These are phyloP conservation scores for Rubroshorea leprosula DNA, from an alignment of 345 rosid species.

Conservation along the genomic window DNA sequence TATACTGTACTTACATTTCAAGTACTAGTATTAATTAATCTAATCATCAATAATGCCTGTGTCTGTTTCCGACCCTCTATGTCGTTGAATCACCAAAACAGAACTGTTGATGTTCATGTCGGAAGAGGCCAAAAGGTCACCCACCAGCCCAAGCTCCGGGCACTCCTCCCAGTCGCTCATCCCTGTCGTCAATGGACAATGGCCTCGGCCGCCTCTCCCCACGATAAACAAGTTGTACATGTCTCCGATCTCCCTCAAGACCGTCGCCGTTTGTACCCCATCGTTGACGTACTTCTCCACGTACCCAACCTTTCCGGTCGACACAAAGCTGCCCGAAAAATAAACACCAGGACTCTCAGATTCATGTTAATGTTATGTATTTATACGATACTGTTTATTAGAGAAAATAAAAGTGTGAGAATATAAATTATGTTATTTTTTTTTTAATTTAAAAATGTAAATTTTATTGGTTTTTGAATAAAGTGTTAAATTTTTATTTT, in stretches of 20 bases:
- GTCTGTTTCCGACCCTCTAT: slow-evolving; percentile 14
- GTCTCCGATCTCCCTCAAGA: slow-evolving; percentile 42
- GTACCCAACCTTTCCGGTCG: slow-evolving; percentile 51
- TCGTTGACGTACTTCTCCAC: slow-evolving; percentile 42
- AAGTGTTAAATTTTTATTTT: no score
- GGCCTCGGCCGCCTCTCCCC: slow-evolving; percentile 50
- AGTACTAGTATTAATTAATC: no score
- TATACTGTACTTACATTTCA: no score
- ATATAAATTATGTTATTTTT: no score
- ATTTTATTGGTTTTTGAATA: no score
- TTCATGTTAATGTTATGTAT: no score
- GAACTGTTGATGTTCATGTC: slow-evolving; percentile 49
- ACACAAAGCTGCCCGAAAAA: slow-evolving; percentile 36
- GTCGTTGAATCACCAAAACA: slow-evolving; percentile 68
- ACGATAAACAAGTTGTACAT: slow-evolving; percentile 58
- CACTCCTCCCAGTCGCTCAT: slow-evolving; percentile 95
- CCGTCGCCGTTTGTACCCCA: slow-evolving; percentile 40
- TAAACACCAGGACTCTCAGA: neutral
- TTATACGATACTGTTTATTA: no score
- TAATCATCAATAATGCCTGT: neutral
- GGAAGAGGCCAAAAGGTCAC: slow-evolving; percentile 65
- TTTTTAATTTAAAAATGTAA: no score
- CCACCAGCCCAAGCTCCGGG: slow-evolving; percentile 63
- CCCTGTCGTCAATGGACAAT: slow-evolving; percentile 43
- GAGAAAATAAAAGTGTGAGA: no score